Evolutionary conservation across 768 basidiomycete species (phyloP).

Genomic region (Phaffia australis): DNA sequence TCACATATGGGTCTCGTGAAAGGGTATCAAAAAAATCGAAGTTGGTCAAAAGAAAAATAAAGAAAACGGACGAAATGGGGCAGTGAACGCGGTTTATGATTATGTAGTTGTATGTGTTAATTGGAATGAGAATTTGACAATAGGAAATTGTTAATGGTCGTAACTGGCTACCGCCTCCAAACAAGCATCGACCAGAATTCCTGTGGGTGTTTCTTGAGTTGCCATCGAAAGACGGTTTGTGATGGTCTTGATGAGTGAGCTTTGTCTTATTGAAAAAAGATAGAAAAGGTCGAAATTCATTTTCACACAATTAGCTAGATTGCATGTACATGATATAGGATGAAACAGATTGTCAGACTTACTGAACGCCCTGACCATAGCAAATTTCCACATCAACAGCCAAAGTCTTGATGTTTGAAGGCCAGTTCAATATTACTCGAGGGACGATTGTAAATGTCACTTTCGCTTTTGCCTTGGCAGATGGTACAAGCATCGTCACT

Average conservation of each 20-base stretch:
- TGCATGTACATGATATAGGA: background rate
- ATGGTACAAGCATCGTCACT: conserved; percentile 7
- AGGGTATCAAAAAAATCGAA: background rate
- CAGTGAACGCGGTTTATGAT: too few relatives aligned
- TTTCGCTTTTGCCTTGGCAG: conserved; percentile 27
- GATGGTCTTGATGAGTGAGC: background rate
- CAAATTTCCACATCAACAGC: conserved; percentile 26
- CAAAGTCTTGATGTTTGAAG: conserved; percentile 25
- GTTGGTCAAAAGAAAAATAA: background rate
- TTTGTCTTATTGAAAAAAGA: background rate
- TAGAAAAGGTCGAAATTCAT: too few relatives aligned
- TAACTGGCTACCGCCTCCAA: conserved; percentile 11
- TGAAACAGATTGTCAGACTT: background rate
- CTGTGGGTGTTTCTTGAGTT: background rate
- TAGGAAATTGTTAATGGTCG: background rate
- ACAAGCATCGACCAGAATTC: conserved; percentile 18
- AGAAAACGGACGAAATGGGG: background rate
- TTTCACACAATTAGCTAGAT: too few relatives aligned
- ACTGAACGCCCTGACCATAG: conserved; percentile 30
- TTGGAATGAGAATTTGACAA: too few relatives aligned
- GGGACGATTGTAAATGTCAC: conserved; percentile 26
- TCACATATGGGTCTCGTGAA: too few relatives aligned
- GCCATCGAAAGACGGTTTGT: background rate
- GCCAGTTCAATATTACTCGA: conserved; percentile 29
- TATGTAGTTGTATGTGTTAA: too few relatives aligned